phyloP scores from a whole-genome alignment of 2,329 filamentous ascomycete species.

The Drechslera avenae region DNA sequence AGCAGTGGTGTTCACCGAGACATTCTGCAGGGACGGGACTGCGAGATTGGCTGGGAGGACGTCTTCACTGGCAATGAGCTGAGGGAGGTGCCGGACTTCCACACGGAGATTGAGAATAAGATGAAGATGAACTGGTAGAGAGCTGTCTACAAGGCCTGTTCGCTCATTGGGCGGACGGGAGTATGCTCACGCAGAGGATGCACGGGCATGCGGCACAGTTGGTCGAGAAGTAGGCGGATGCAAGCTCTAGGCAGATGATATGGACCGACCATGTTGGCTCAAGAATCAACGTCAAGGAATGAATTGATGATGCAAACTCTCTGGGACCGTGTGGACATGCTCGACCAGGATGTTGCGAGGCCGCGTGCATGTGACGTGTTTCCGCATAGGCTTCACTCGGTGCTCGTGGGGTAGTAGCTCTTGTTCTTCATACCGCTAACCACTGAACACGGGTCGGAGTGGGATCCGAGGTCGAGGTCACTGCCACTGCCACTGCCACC shows the following conservation, averaged over 20 bases:
- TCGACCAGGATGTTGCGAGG: not conserved
- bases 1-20: constrained; percentile 81
- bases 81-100: constrained; percentile 72
- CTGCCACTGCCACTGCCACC: too few relatives aligned
- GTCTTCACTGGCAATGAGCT: constrained; percentile 80
- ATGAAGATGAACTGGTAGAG: constrained; percentile 72
- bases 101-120: constrained; percentile 93
- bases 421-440: too few relatives aligned
- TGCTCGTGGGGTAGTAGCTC: too few relatives aligned
- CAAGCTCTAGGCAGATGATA: not conserved
- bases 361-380: not conserved
- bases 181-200: not conserved
- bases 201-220: not conserved
- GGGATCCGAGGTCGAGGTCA: too few relatives aligned
- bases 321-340: not conserved
- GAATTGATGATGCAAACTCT: constrained; percentile 3
- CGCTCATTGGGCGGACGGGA: not conserved
- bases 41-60: constrained; percentile 88
- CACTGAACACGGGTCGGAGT: too few relatives aligned
- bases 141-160: not conserved
- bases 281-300: not conserved
- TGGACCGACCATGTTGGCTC: not conserved
- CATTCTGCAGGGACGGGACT: constrained; percentile 80
- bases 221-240: not conserved
- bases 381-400: too few relatives aligned